Base-by-base conservation (phyloP, 176 grass and related monocot genomes). In the Stipa capillata region DNA sequence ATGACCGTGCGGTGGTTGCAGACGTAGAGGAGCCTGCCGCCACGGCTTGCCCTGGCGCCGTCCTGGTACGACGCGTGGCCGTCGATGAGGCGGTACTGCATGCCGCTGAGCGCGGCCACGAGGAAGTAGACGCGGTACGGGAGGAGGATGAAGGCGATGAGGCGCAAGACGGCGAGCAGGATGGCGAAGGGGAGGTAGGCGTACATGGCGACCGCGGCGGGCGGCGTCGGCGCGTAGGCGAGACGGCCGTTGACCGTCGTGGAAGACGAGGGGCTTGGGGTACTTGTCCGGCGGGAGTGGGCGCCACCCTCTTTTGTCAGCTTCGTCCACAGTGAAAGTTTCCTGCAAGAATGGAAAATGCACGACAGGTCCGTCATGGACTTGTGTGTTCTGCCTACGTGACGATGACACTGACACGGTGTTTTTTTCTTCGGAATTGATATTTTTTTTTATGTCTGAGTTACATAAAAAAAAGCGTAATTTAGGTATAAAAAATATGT, bases 1-100 rank as follows among this genome's bases (percentile, higher is more conserved):
- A 97, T 85, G 41, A 97, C 90, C 47, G 93, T 90, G 5, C 90
- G 90, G 48, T 92, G 87, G 85, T 92, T 97, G 79, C 90, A 90
- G 17, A 90, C 87, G n/a, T 85, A 92, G 15, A 92, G 74, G 0
- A 79, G 61, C 6, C 89, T 65, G 1, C 21, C 28, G 2, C 2
- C 78, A n/a, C n/a, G n/a, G 6, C 36, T 10, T 6, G 10, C 34
- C 63, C 14, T 5, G 44, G 3, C 7, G 6, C 8, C 24, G 3
- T 8, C 28, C 1, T 12, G 20, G 37, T 14, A 23, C 14, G 50
- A 65, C 2, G 20, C 67, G 14, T 53, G 74, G 25, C 72, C 78
- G 28, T 23, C 64, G 4, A 84, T 35, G 28, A 83, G 56, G 50
- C 90, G 74, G 78, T 75, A 88, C 33, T 72, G 79, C 8, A 92